Base-by-base conservation (phyloP, 2,329 filamentous ascomycete species). In the Bipolaris victoriae region DNA sequence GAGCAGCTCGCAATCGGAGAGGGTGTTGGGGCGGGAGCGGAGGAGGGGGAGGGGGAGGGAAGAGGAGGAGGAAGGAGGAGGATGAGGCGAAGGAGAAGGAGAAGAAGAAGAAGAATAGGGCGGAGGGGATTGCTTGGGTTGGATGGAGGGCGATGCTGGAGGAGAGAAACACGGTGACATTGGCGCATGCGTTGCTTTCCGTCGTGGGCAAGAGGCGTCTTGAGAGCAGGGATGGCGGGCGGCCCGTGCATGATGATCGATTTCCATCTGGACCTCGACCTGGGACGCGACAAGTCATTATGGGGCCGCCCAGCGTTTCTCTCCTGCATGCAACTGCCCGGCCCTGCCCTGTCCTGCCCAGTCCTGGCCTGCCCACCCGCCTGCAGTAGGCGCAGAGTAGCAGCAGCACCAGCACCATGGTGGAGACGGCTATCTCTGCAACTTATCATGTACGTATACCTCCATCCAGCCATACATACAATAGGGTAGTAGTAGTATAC, bases 81-180 rank as follows among this genome's bases (percentile, higher is more conserved):
- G 9, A 5, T 5, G 40, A 26, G 22, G 5, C n/a, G 7, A 3
- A 26, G 22, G 2, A 16, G 52, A 33, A 46, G 51, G 41, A 24
- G 49, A n/a, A 41, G 33, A 26, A 41, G 33, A 26, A 16, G 16
- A 16, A 16, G 16, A 16, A 16, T 16, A 16, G 24, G 24, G 7
- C 6, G 24, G 24, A 26, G 24, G 24, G 26, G 26, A 29, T 29
- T 29, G 26, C 26, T 29, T 29, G 26, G 26, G 37, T 33, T 44
- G 45, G 31, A 49, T 39, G 37, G 60, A 41, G 39, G 43, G 45
- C 45, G 41, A 33, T 40, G 61, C 45, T 33, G 39, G 26, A 48
- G 55, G 46, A 43, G 45, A 57, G 66, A 55, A 58, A 59, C 57
- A 43, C 39, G 52, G 60, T 53, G 57, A 55, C 49, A 56, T 60